These are phyloP conservation scores for Aspergillus glaucus DNA, from an alignment of 2,329 filamentous ascomycete genomes.

Conservation along the genomic window DNA sequence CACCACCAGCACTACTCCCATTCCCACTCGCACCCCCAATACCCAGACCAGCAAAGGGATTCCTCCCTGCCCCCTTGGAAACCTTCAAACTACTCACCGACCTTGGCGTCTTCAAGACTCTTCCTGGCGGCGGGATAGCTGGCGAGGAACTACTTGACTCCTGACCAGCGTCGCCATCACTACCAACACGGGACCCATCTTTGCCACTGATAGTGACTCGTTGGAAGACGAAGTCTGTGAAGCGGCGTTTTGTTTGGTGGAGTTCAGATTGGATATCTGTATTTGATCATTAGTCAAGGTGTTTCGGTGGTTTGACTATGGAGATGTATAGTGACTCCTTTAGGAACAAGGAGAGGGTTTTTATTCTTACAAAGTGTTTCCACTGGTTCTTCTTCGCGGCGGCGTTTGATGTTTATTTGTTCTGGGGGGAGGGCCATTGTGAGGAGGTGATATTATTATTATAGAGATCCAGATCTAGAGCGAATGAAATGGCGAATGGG, in stretches of 20 bases:
- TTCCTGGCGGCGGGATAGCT: background rate
- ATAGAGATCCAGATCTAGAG: background rate
- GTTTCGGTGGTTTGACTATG: background rate
- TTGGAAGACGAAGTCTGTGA: constrained; percentile 44
- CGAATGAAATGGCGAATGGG: background rate
- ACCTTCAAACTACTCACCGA: constrained; percentile 29
- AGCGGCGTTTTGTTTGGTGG: constrained; percentile 42
- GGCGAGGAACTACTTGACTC: constrained; percentile 7
- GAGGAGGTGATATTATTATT: background rate
- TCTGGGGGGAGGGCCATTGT: constrained; percentile 44
- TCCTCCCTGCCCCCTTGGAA: constrained; percentile 7
- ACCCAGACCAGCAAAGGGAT: constrained; percentile 5
- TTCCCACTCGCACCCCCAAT: background rate
- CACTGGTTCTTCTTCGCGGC: constrained; percentile 52
- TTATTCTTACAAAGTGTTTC: constrained; percentile 44
- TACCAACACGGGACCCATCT: background rate
- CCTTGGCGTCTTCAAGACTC: background rate
- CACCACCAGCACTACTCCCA: background rate
- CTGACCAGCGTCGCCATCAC: constrained; percentile 9
- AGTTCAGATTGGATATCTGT: constrained; percentile 41
- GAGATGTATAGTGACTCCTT: constrained; percentile 7
- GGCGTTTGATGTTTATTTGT: constrained; percentile 51
- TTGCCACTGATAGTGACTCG: constrained; percentile 26
- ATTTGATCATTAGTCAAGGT: constrained; percentile 4
- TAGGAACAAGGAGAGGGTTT: constrained; percentile 5